Evolutionary conservation across 2,329 filamentous ascomycete species (phyloP), one percentile per base, ranked within the genome.

Genomic region (Colletotrichum sp.): DNA sequence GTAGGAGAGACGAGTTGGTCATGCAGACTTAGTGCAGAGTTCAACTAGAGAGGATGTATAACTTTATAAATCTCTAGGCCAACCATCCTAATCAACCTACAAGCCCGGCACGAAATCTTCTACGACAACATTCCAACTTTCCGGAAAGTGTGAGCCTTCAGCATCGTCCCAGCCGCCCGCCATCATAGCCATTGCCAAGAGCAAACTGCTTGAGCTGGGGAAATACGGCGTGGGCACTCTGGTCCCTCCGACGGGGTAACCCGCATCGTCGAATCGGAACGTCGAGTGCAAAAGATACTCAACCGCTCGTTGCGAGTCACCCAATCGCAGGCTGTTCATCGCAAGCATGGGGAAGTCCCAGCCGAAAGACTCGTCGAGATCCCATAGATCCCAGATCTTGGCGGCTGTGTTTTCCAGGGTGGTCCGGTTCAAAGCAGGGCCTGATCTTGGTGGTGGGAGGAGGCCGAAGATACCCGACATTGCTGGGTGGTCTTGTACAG

Each of bases 221-320:
- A 92, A 90, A 80, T 92, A 92, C 12, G 90, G 90, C 32, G 90
- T 91, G 2, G 89, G 85, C 10, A 91, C 90, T 56, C 87, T 84
- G 6, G 84, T 83, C 1, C 89, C 89, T 8, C 90, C 90, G 6
- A 89, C 81, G 0, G 89, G 87, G 80, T 91, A 90, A 1, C 90
- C 90, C 2, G 89, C 87, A 78, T 90, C 89, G 81, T 92, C 89
- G 79, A 92, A 91, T 56, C 82, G 79, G 70, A 89, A 91, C 28
- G 87, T 83, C 2, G 85, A 81, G 80, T 92, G 84, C 27, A 92
- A 79, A 18, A 91, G 80, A 79, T 87, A 87, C 25, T 80, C 81
- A 6, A 87, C 75, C 12, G 85, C 85, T 78, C 84, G 81, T 13
- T 83, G 80, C 6, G 81, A 78, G 66, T 87, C 82, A 5, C 86